These are phyloP conservation scores for Serendipita sp. DNA, from an alignment of 768 basidiomycete species.

Conservation along the genomic window DNA sequence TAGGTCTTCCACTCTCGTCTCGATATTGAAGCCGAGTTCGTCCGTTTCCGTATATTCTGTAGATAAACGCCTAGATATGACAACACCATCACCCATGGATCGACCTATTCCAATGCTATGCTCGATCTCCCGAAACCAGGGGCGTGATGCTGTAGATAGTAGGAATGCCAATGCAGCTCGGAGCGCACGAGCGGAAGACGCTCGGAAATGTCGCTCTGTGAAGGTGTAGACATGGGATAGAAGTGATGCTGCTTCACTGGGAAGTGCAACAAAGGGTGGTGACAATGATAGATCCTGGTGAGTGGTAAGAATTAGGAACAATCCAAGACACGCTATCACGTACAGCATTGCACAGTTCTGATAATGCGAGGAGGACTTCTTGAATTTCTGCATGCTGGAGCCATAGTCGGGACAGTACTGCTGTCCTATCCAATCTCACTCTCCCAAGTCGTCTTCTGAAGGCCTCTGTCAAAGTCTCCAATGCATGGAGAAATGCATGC, in stretches of 20 bases:
- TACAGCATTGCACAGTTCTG: constrained; percentile 46
- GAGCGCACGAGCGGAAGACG: constrained; percentile 32
- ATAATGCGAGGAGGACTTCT: constrained; percentile 35
- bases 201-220: constrained; percentile 37
- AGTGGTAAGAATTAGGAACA: not conserved
- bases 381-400: constrained; percentile 35
- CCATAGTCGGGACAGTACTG: constrained; percentile 23
- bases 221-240: constrained; percentile 47
- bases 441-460: constrained; percentile 32
- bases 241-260: constrained; percentile 32
- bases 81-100: constrained; percentile 5
- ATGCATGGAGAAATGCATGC: constrained; percentile 50
- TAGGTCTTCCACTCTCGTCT: constrained; percentile 21
- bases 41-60: not conserved
- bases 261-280: constrained; percentile 26
- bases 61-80: not conserved
- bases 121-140: constrained; percentile 45
- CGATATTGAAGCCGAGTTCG: constrained; percentile 19
- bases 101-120: constrained; percentile 39
- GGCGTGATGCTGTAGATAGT: constrained; percentile 44
- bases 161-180: constrained; percentile 49
- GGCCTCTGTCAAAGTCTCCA: constrained; percentile 38
- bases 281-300: constrained; percentile 5
- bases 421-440: not conserved
- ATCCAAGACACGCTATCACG: not conserved